phyloP scores from a whole-genome alignment of 2,329 filamentous ascomycete species.

The Chaetomiaceae sp. region DNA sequence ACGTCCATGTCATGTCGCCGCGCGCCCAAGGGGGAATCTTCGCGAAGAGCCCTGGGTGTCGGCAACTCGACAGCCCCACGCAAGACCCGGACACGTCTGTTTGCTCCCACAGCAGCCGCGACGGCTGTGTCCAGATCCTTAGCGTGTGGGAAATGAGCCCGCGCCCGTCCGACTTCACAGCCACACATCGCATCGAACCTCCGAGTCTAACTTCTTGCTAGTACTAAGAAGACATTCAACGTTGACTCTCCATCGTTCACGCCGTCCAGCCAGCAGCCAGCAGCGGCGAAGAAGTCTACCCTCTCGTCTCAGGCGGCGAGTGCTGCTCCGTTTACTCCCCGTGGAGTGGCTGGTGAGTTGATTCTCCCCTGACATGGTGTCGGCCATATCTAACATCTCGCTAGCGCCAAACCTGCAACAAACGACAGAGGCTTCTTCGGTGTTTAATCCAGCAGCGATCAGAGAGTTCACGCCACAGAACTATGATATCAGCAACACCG shows the following conservation, averaged over 20 bases:
- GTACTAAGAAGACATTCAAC: conserved; percentile 73
- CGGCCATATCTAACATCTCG: conserved; percentile 26
- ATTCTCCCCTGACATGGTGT: background rate
- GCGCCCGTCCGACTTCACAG: too few species aligned
- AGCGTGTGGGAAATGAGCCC: too few species aligned
- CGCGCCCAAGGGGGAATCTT: too few species aligned
- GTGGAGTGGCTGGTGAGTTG: conserved; percentile 45
- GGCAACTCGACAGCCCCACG: too few species aligned
- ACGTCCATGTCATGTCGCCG: too few species aligned
- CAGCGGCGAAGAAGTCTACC: conserved; percentile 60
- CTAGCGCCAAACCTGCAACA: conserved; percentile 37
- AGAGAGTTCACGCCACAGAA: conserved; percentile 55
- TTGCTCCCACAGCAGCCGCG: too few species aligned
- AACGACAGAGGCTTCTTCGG: conserved; percentile 18
- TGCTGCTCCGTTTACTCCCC: conserved; percentile 79
- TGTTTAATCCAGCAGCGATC: conserved; percentile 54
- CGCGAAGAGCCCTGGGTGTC: too few species aligned
- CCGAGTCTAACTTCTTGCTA: conserved; percentile 27
- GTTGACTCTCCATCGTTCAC: conserved; percentile 97
- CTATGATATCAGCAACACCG: conserved; percentile 47
- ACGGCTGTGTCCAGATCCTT: too few species aligned
- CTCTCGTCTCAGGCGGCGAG: conserved; percentile 89
- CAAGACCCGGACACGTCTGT: too few species aligned
- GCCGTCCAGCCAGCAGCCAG: conserved; percentile 49
- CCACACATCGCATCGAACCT: too few species aligned